Base-by-base conservation (phyloP, 352 stramenopile genomes). In the Phytophthora brassicae region DNA sequence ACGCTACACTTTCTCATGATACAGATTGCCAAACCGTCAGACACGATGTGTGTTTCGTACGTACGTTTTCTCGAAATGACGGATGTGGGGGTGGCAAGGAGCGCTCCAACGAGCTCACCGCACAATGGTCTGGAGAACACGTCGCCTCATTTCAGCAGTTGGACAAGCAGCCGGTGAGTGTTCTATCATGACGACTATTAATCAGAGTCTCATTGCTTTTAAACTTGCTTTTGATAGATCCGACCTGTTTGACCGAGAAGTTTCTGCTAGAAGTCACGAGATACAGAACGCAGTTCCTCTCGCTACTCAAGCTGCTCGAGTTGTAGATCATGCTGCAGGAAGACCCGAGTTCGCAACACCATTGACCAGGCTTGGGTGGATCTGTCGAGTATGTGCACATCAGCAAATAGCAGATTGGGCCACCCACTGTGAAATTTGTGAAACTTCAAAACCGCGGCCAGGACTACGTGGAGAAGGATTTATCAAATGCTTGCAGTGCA, bases 391-490 rank as follows among this genome's bases (percentile, higher is more conserved):
- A 0, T 90, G 81, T 46, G 67, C 77, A 17, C 81, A 90, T 31
- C 81, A 90, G 49, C 81, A 90, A 61, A 70, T 83, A 23, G 78
- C 75, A 44, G 78, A 90, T 29, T 88, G 81, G 81, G 78, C 80
- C 7, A 87, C 77, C 8, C 74, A 87, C 26, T 90, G 78, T 56
- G 81, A 90, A 56, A 81, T 90, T 14, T 90, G 81, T 38, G 81
- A 90, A 48, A 88, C 78, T 0, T 87, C 74, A 0, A 90, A 87
- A 43, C 78, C 81, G 0, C 76, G 68, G 22, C 72, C 64, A 14
- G 77, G 77, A 4, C 65, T 75, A 8, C 71, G 74, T 22, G 81
- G 78, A 0, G 73, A 70, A 60, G 72, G 66, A 0, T 90, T 81
- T 49, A 65, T 88, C 39, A 84, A 82, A 44, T 90, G 81, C 45